Evolutionary conservation across 1,139 yeast genomes (phyloP).

Genomic region (Yamadazyma atmosphaerica): DNA sequence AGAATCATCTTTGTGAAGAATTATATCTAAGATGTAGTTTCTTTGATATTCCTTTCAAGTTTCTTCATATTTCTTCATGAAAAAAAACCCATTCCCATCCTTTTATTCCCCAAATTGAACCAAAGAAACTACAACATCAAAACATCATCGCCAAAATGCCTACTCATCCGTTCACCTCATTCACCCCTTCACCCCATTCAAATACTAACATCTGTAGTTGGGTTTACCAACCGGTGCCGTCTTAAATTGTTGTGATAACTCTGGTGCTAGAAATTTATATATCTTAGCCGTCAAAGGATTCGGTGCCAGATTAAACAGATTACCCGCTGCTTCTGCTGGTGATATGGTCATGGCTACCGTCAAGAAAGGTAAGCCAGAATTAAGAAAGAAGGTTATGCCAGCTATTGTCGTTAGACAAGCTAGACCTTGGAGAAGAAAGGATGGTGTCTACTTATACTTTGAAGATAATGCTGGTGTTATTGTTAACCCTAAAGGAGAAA

Average conservation of each 20-base stretch:
- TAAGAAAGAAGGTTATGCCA: constrained; percentile 99
- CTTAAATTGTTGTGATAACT: constrained; percentile 99
- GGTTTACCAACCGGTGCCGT: constrained; percentile 99
- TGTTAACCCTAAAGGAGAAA: constrained; percentile 99
- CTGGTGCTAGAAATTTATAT: constrained; percentile 99
- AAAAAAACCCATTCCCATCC: too few relatives aligned
- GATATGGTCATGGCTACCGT: constrained; percentile 99
- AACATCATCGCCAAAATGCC: too few relatives aligned
- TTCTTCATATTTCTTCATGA: too few relatives aligned
- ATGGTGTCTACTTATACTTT: constrained; percentile 98
- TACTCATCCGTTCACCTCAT: too few relatives aligned
- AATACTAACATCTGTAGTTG: constrained; percentile 45
- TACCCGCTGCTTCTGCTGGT: constrained; percentile 99
- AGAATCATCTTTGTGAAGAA: too few relatives aligned
- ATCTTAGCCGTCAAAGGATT: constrained; percentile 98
- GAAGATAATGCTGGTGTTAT: constrained; percentile 99
- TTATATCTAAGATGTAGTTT: too few relatives aligned
- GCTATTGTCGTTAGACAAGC: constrained; percentile 99
- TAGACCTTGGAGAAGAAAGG: constrained; percentile 99
- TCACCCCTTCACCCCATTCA: too few relatives aligned
- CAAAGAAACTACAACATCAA: too few relatives aligned
- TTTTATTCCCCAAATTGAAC: too few relatives aligned
- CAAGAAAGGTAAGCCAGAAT: constrained; percentile 99
- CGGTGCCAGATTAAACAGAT: constrained; percentile 99
- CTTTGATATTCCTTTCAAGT: too few relatives aligned